Evolutionary conservation across 345 rosid species (phyloP).

Genomic region (Abelmoschus esculentus): DNA sequence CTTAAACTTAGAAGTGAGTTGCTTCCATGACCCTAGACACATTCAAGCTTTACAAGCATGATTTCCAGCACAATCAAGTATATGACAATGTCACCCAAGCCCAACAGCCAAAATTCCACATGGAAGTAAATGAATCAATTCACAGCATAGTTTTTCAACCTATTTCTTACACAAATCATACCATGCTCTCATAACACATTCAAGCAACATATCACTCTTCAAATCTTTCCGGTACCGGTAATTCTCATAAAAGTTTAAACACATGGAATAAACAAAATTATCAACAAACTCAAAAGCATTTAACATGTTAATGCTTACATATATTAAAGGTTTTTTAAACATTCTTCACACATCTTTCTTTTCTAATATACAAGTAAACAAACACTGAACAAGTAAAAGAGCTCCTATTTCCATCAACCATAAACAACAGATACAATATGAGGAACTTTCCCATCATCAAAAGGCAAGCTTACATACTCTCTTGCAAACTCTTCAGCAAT

Average conservation of each 20-base stretch:
- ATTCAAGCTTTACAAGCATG: neutral
- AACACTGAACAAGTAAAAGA: neutral
- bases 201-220: neutral
- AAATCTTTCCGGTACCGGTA: neutral
- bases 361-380: neutral
- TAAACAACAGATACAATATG: conserved; percentile 45
- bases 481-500: conserved; percentile 57
- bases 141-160: neutral
- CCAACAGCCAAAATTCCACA: neutral
- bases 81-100: too few species aligned
- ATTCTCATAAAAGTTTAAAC: neutral
- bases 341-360: conserved; percentile 11
- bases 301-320: neutral
- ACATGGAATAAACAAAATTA: neutral
- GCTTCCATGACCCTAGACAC: neutral
- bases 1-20: neutral
- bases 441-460: conserved; percentile 67
- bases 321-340: neutral
- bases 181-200: neutral
- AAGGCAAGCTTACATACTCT: conserved; percentile 71
- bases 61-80: neutral
- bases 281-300: neutral
- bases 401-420: conserved; percentile 6
- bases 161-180: neutral
- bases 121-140: neutral